Conservation (phyloP, 1,284 basidiomycete genomes). For the Marasmius fiardii region DNA sequence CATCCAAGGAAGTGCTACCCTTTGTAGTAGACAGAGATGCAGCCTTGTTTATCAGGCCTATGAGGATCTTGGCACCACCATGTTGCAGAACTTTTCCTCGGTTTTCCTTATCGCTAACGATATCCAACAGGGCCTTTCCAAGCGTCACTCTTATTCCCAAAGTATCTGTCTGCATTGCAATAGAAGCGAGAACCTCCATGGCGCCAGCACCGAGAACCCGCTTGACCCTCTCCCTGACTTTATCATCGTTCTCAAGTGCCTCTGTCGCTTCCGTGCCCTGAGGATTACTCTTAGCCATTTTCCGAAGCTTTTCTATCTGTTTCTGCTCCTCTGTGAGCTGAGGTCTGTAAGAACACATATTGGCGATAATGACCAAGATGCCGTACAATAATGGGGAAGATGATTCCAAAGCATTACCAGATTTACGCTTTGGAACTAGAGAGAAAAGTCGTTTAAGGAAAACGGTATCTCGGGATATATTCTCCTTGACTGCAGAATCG, state of each 20-base stretch:
- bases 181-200: conserved; percentile 58
- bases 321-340: conserved; percentile 74
- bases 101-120: conserved; percentile 75
- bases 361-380: conserved; percentile 68
- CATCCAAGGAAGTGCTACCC: conserved; percentile 31
- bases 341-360: conserved; percentile 70
- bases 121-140: conserved; percentile 60
- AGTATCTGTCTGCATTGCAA: conserved; percentile 55
- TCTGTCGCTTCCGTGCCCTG: conserved; percentile 24
- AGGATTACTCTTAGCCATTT: conserved; percentile 55
- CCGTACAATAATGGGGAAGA: conserved; percentile 70
- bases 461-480: conserved; percentile 47
- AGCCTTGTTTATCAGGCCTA: conserved; percentile 54
- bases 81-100: conserved; percentile 80
- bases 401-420: conserved; percentile 26
- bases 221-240: conserved; percentile 59
- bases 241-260: conserved; percentile 55
- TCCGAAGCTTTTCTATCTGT: conserved; percentile 73
- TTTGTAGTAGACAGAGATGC: conserved; percentile 21
- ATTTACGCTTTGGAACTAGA: conserved; percentile 50
- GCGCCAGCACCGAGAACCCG: conserved; percentile 59
- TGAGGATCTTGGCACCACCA: conserved; percentile 78
- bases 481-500: conserved; percentile 63
- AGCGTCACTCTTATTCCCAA: conserved; percentile 46
- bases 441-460: conserved; percentile 66